Evolutionary conservation across 1,284 basidiomycete species (phyloP), one percentile per base, ranked within the genome.

Genomic region (Volvariella surrecta): DNA sequence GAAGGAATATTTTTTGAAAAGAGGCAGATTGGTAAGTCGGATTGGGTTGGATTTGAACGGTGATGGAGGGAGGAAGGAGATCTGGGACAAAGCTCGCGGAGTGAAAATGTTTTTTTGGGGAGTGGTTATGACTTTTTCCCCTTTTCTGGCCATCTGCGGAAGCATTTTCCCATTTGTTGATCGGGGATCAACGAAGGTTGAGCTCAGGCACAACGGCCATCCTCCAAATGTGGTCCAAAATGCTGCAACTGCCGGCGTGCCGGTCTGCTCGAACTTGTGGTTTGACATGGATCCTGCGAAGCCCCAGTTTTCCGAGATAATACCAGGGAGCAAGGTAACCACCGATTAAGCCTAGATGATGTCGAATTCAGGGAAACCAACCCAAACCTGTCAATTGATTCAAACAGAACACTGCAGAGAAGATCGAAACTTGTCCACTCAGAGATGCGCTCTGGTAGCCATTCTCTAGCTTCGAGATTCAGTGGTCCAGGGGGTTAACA

Each of bases 121-220:
- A 6, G 21, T 34, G 42, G 22, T 15, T 37, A 34, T 28, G 30
- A 37, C 47, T 45, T 34, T 10, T 37, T 52, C 49, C 48, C 46
- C 46, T 40, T n/a, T 6, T 15, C 48, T 54, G 56, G 53, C 51
- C 57, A 54, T 34, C 55, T 56, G 54, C 60, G 59, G 60, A 53
- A 58, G 52, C 50, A 60, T 53, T 56, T 49, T 43, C 37, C 9
- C 30, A 8, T 47, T 43, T 43, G 46, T 58, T 68, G 67, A 69
- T 69, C 64, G 58, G 63, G 63, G 67, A 69, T 69, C 67, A 69
- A 58, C 50, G 55, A 54, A 59, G 58, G 52, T 48, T 47, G 48
- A 49, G 46, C 44, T 53, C 61, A 67, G 62, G 63, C 54, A 67
- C 66, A 44, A 32, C 52, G 48, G 34, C 20, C 21, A 19, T 19